A percentile compares a stretch with the other conserved stretches of the same genome.
phyloP scores from a whole-genome alignment of 2,329 filamentous ascomycete genomes.

The Trichoderma sp. region DNA sequence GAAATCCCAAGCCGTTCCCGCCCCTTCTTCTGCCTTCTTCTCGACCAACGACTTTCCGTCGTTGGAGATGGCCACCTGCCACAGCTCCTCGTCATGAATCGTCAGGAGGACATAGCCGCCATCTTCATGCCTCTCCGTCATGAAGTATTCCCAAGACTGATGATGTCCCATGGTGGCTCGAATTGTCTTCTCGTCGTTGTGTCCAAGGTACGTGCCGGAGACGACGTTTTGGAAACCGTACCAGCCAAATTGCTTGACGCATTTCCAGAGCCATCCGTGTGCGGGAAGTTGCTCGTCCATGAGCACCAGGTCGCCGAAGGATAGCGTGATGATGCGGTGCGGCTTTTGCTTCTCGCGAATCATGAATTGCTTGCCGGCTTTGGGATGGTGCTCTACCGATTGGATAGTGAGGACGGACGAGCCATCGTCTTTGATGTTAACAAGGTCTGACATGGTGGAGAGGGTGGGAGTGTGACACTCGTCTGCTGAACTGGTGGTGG shows the following conservation, averaged over 20 bases:
- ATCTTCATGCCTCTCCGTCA: background rate
- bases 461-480: background rate
- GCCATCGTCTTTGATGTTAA: background rate
- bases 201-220: conserved; percentile 13
- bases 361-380: background rate
- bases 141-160: too few species aligned
- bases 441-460: background rate
- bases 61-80: background rate
- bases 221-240: conserved; percentile 14
- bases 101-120: conserved; percentile 12
- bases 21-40: background rate
- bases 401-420: background rate
- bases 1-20: conserved; percentile 15
- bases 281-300: background rate
- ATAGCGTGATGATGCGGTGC: background rate
- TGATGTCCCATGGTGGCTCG: too few species aligned
- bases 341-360: background rate
- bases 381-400: background rate
- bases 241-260: conserved; percentile 1
- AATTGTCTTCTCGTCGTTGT: too few species aligned
- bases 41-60: background rate
- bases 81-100: background rate
- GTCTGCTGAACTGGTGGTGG: background rate
- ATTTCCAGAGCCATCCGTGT: conserved; percentile 10
- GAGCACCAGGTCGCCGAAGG: background rate